Base-by-base conservation (phyloP, 2,329 filamentous ascomycete genomes). In the Ceratocystis colombiana region DNA sequence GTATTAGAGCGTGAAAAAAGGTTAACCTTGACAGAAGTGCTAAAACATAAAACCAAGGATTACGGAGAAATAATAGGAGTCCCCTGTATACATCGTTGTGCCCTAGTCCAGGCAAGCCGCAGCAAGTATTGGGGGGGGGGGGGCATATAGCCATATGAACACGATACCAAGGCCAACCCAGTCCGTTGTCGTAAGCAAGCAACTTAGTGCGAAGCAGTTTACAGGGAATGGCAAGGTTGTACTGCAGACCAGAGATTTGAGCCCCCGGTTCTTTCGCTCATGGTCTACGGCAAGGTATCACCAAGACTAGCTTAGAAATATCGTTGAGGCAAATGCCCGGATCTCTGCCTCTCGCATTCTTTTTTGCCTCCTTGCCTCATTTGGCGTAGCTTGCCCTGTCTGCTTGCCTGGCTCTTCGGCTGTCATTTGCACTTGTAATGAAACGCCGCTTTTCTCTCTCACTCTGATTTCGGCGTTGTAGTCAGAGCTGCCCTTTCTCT, bases 1-100 rank as follows among this genome's bases (percentile, higher is more conserved):
- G 30, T 12, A 30, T 12, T 55, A 25, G 10, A n/a, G 20, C 17
- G 20, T 17, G 20, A 55, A 25, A 25, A 55, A 30, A n/a, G 33
- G 22, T 20, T 20, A 59, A 37, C 17, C 55, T 59, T 59, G 15
- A 37, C 55, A 59, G 55, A 37, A 8, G 28, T 59, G 5, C 28
- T 59, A 59, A 37, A 59, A 59, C 28, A 59, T 8, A 37, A 17
- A 17, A 37, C 55, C 55, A 37, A n/a, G 28, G 55, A 37, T 59
- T n/a, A 28, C 50, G 15, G 5, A 33, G 12, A 33, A 10, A 30
- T 28, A 33, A 57, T 28, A 20, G 55, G 30, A 37, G 25, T 17
- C 17, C 55, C 55, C 55, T 59, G 55, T 37, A 28, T 37, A 59
- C 25, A 15, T 7, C 22, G 22, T 28, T 15, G 48, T 53, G 10